phyloP scores from a whole-genome alignment of 495 filamentous ascomycete genomes.

The Halenospora varia region DNA sequence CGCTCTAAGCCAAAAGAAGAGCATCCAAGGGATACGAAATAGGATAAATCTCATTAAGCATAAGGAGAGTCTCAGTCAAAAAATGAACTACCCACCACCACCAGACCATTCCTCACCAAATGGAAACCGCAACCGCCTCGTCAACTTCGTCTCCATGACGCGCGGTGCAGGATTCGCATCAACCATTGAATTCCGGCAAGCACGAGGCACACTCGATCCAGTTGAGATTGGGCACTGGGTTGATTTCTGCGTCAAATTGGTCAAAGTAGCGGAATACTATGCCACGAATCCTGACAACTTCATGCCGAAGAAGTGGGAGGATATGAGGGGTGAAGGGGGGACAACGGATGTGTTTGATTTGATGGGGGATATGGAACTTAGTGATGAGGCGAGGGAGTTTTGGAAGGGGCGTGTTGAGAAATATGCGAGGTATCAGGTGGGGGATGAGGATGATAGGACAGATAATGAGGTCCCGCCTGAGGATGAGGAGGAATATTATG shows the following conservation, averaged over 20 bases:
- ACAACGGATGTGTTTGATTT: constrained; percentile 8
- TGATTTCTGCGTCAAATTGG: constrained; percentile 11
- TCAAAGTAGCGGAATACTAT: constrained; percentile 9
- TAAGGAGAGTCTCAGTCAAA: neutral
- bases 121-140: constrained; percentile 9
- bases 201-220: constrained; percentile 3
- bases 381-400: constrained; percentile 1
- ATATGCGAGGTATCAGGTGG: neutral
- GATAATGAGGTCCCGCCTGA: constrained; percentile 11
- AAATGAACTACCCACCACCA: neutral
- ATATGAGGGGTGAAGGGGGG: neutral
- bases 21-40: neutral
- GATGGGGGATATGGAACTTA: constrained; percentile 15
- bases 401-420: constrained; percentile 3
- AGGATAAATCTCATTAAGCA: neutral
- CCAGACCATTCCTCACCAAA: neutral
- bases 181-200: constrained; percentile 19
- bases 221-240: constrained; percentile 5
- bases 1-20: neutral
- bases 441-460: constrained; percentile 5
- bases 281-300: neutral
- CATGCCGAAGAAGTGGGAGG: constrained; percentile 1
- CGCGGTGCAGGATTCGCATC: neutral
- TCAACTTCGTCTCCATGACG: constrained; percentile 6
- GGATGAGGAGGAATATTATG: too few species aligned